These are phyloP conservation scores for Magnaporthiopsis incrustans DNA, from an alignment of 2,329 filamentous ascomycete genomes.

Conservation along the genomic window DNA sequence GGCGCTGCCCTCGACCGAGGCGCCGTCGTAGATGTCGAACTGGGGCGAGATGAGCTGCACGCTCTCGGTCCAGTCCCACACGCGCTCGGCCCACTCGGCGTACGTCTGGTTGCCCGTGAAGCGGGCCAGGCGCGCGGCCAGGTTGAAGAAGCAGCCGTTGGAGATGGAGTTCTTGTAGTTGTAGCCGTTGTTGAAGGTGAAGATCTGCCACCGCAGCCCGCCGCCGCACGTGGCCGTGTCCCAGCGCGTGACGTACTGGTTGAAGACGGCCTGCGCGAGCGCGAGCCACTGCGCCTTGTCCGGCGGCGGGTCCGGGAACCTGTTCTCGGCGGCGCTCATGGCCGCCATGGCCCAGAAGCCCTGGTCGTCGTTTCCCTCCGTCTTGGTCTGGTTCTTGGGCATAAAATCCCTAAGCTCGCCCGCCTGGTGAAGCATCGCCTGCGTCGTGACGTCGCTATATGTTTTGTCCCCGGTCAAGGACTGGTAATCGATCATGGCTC, in stretches of 20 bases:
- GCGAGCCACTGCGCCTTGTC: constrained; percentile 68
- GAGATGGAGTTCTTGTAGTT: constrained; percentile 62
- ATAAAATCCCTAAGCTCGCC: constrained; percentile 55
- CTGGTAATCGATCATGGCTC: constrained; percentile 66
- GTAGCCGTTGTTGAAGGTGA: constrained; percentile 64
- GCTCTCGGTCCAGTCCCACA: constrained; percentile 57
- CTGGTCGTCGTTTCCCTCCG: constrained; percentile 65
- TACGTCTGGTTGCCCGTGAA: constrained; percentile 79
- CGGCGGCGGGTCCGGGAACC: constrained; percentile 59
- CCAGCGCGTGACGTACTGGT: constrained; percentile 67
- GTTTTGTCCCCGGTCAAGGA: constrained; percentile 57
- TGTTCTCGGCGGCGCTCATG: constrained; percentile 69
- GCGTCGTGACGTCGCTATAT: constrained; percentile 52
- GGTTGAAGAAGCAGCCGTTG: constrained; percentile 63
- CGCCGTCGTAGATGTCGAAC: constrained; percentile 52
- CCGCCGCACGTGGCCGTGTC: constrained; percentile 59
- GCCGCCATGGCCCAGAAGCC: constrained; percentile 82
- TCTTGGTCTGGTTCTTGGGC: constrained; percentile 56
- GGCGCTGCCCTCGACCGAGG: constrained; percentile 29
- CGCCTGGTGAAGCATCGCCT: constrained; percentile 54
- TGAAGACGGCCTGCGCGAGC: constrained; percentile 71
- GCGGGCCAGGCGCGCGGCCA: constrained; percentile 62
- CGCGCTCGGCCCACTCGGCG: constrained; percentile 61
- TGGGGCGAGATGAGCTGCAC: constrained; percentile 48
- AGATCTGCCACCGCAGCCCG: constrained; percentile 81